Evolutionary conservation across 2,329 filamentous ascomycete species (phyloP), one percentile per base, ranked within the genome.

Genomic region (Trichoderma brevicompactum): DNA sequence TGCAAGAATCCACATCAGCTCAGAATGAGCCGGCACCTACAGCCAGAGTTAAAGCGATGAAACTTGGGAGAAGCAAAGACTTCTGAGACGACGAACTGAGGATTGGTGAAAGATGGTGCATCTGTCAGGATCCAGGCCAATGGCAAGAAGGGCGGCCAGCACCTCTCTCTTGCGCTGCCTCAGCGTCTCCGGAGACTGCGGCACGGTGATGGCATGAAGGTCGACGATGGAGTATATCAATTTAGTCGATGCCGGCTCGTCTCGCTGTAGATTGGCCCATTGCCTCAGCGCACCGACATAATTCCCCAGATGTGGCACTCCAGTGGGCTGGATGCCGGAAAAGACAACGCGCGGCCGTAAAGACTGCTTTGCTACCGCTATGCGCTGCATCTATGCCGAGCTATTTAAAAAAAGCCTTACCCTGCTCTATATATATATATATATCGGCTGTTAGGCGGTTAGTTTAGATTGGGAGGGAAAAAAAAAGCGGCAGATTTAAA

Each of bases 1-100:
- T 74, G 92, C 94, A 68, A 99, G 80, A 73, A 98, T 93, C 95
- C 95, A 99, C 91, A 97, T 96, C 68, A 99, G 83, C 77, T 98
- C 94, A 4, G 91, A 81, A 79, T 98, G 95, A 53, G 89, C 88
- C 17, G 88, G 82, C 2, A 94, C 88, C 87, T 92, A 50, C 38
- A 48, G 7, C 15, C 58, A 34, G 34, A 9, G 40, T 65, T 41
- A 50, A 28, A 38, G 34, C 19, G 13, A 58, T 53, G 28, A 5
- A 5, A 5, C 40, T 1, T 3, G 36, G 12, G 12, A 9, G 15
- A n/a, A 13, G 2, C 4, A 12, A 67, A 28, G 69, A 49, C 50
- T n/a, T 43, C 19, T 34, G 17, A 50, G n/a, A 3, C 15, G 32
- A 77, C 86, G 69, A 74, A 94, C 91, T 62, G 86, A 82, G 64